phyloP scores from a whole-genome alignment of 1,284 basidiomycete genomes.

The Tausonia pullulans region DNA sequence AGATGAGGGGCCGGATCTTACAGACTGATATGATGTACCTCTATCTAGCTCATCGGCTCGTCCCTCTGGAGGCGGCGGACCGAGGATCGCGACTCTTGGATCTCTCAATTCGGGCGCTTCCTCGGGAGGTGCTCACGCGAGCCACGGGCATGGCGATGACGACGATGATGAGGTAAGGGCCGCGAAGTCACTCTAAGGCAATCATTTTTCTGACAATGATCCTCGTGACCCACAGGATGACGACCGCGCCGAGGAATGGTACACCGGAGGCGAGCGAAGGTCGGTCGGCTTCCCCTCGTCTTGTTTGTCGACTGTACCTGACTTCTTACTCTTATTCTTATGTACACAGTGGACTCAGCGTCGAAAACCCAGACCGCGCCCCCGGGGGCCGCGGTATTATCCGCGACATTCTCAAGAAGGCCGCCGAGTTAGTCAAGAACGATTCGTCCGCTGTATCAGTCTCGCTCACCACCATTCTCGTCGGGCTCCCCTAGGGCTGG shows the following conservation, averaged over 20 bases:
- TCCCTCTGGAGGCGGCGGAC: background rate
- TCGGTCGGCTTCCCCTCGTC: slow-evolving; percentile 27
- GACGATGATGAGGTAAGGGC: slow-evolving; percentile 3
- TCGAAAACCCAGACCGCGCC: slow-evolving; percentile 57
- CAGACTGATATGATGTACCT: background rate
- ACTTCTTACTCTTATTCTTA: background rate
- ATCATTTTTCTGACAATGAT: background rate
- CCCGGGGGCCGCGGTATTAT: slow-evolving; percentile 54
- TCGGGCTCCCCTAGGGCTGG: background rate
- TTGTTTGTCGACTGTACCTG: background rate
- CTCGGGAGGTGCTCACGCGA: background rate
- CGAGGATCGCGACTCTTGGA: slow-evolving; percentile 18
- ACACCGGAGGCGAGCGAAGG: slow-evolving; percentile 77
- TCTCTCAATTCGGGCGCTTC: slow-evolving; percentile 8
- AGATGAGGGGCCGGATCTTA: too few species aligned
- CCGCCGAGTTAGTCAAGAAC: slow-evolving; percentile 52
- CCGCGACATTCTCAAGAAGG: slow-evolving; percentile 67
- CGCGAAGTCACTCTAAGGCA: background rate
- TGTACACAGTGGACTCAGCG: slow-evolving; percentile 62
- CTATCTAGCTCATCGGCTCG: background rate
- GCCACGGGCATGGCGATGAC: background rate
- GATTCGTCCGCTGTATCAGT: slow-evolving; percentile 5
- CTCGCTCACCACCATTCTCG: background rate
- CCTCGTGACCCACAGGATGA: slow-evolving; percentile 14
- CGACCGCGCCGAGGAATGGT: slow-evolving; percentile 27